phyloP scores from a whole-genome alignment of 1,139 yeast species.

The Yamadazyma mexicana region DNA sequence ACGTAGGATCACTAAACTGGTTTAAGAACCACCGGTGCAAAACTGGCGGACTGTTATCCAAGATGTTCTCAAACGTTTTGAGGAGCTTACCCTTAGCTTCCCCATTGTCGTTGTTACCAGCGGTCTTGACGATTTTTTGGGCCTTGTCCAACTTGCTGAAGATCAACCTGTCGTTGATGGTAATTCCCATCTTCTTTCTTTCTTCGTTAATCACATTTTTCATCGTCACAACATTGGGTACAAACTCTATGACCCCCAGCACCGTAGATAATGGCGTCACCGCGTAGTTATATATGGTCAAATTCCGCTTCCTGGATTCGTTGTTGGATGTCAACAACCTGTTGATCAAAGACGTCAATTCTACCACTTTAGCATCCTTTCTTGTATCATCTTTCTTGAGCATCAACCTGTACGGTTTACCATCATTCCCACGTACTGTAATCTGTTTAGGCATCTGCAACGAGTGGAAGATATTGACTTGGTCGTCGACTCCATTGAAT shows the following conservation, averaged over 20 bases:
- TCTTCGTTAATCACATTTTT: constrained; percentile 60
- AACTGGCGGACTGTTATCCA: constrained; percentile 63
- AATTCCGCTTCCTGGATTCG: constrained; percentile 71
- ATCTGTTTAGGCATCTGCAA: constrained; percentile 86
- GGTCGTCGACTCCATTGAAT: constrained; percentile 57
- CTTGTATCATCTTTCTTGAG: constrained; percentile 92
- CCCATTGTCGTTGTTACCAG: constrained; percentile 16
- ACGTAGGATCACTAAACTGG: constrained; percentile 83
- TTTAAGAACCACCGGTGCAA: constrained; percentile 86
- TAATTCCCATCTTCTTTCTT: constrained; percentile 37
- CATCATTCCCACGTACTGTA: constrained; percentile 76
- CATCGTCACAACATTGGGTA: constrained; percentile 78
- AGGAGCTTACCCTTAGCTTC: constrained; percentile 18
- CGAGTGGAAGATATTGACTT: constrained; percentile 71
- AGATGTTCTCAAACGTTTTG: constrained; percentile 31
- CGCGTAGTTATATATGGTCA: constrained; percentile 78
- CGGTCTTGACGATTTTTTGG: constrained; percentile 32
- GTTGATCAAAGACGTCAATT: constrained; percentile 85
- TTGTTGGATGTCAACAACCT: constrained; percentile 64
- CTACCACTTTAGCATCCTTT: constrained; percentile 94
- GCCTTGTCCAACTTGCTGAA: constrained; percentile 41
- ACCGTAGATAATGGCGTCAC: constrained; percentile 87
- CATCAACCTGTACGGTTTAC: constrained; percentile 65
- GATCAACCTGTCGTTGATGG: constrained; percentile 31
- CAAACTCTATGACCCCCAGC: constrained; percentile 93